These are phyloP conservation scores for Xerocomus spinulosus DNA, from an alignment of 768 basidiomycete species.

Conservation along the genomic window DNA sequence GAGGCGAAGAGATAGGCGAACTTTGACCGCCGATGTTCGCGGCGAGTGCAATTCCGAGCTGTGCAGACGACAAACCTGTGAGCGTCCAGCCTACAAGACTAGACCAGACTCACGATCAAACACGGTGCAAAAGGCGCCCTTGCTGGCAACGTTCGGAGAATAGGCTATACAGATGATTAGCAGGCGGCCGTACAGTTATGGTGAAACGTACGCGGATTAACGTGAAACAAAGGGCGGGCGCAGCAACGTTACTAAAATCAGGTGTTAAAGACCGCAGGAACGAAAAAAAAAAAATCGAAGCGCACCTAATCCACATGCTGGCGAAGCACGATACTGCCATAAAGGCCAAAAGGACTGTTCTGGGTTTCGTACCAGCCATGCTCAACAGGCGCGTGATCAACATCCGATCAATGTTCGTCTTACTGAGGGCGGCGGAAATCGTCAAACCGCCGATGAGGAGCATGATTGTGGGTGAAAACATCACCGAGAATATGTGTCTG, in stretches of 20 bases:
- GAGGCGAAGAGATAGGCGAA: constrained; percentile 96
- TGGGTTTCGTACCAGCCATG: constrained; percentile 84
- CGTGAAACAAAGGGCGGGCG: constrained; percentile 94
- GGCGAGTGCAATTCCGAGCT: constrained; percentile 97
- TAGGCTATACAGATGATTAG: constrained; percentile 56
- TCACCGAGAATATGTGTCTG: constrained; percentile 87
- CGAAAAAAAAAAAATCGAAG: not conserved
- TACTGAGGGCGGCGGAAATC: constrained; percentile 92
- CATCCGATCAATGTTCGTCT: constrained; percentile 91
- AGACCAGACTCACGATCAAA: constrained; percentile 64
- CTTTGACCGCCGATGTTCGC: constrained; percentile 98
- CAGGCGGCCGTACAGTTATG: not conserved
- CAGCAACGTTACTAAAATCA: constrained; percentile 80
- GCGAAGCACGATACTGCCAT: constrained; percentile 98
- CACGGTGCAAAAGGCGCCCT: constrained; percentile 85
- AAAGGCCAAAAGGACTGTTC: constrained; percentile 83
- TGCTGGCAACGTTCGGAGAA: constrained; percentile 84
- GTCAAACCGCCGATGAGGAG: constrained; percentile 97
- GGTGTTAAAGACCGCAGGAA: constrained; percentile 5
- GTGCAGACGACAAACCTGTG: not conserved
- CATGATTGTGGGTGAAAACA: constrained; percentile 99
- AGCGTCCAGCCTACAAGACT: not conserved
- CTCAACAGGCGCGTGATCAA: constrained; percentile 87
- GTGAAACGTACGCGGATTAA: constrained; percentile 72
- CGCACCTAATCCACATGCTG: constrained; percentile 97